A percentile compares a stretch with the other conserved stretches of the same genome.
phyloP scores from a whole-genome alignment of 176 grass and related monocot genomes.

The Poa annua region DNA sequence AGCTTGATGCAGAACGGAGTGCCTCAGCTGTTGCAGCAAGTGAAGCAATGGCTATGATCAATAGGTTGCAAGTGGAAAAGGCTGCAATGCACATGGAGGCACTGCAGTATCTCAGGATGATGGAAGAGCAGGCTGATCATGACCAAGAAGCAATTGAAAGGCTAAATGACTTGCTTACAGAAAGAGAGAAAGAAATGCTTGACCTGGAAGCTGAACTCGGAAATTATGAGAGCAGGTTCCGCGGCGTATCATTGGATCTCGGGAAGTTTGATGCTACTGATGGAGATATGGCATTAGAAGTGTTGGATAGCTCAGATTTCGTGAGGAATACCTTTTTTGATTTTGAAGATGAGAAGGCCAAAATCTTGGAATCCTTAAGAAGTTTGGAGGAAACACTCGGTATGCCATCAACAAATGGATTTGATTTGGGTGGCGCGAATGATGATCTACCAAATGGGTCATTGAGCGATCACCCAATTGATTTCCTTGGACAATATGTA shows the following conservation, averaged over 20 bases:
- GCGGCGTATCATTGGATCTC: conserved; percentile 37
- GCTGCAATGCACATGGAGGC: conserved; percentile 92
- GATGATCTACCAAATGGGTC: conserved; percentile 17
- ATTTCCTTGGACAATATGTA: not conserved
- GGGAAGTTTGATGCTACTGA: conserved; percentile 32
- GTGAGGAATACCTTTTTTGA: conserved; percentile 53
- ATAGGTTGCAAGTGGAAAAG: conserved; percentile 93
- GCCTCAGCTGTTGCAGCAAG: conserved; percentile 83
- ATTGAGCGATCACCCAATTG: not conserved
- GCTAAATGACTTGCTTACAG: conserved; percentile 81
- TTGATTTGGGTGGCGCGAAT: conserved; percentile 34
- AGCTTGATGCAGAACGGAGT: conserved; percentile 89
- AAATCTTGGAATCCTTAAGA: conserved; percentile 67
- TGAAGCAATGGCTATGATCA: conserved; percentile 98
- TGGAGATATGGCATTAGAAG: conserved; percentile 32
- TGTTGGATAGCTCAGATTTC: conserved; percentile 40
- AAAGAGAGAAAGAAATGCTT: conserved; percentile 91
- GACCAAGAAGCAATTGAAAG: conserved; percentile 85
- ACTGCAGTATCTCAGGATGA: conserved; percentile 92
- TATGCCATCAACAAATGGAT: conserved; percentile 40
- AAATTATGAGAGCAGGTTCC: conserved; percentile 34
- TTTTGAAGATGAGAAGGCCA: conserved; percentile 71
- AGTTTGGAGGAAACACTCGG: conserved; percentile 67
- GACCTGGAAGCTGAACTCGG: conserved; percentile 80
- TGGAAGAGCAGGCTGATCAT: conserved; percentile 95